Percentiles rank a stretch among this genome's conserved stretches.
phyloP scores from a whole-genome alignment of 2,329 filamentous ascomycete species.

The Xylaria polymorpha region DNA sequence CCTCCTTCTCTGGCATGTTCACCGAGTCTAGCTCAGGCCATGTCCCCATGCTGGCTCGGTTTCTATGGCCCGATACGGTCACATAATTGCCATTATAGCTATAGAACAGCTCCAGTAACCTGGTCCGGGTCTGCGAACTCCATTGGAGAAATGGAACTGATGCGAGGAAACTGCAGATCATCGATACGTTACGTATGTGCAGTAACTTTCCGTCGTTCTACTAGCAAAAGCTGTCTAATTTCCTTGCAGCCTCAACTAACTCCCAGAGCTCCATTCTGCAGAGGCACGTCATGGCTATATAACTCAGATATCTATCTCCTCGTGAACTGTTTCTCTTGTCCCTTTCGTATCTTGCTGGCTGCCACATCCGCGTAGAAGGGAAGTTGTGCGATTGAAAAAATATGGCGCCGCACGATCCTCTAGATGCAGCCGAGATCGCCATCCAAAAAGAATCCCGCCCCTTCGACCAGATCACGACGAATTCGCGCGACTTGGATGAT shows the following conservation, averaged over 20 bases:
- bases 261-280: constrained; percentile 9
- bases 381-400: constrained; percentile 17
- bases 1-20: constrained; percentile 5
- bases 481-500: constrained; percentile 48
- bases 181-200: constrained; percentile 4
- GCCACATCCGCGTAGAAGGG: constrained; percentile 4
- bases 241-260: constrained; percentile 13
- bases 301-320: constrained; percentile 12
- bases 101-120: constrained; percentile 18
- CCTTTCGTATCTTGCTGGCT: constrained; percentile 7
- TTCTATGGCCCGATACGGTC: constrained; percentile 14
- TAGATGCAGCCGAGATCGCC: constrained; percentile 26
- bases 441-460: constrained; percentile 10
- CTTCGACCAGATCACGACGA: constrained; percentile 36
- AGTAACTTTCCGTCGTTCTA: neutral
- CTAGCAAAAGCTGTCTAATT: constrained; percentile 13
- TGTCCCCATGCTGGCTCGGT: constrained; percentile 20
- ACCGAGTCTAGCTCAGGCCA: constrained; percentile 11
- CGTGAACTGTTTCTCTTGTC: neutral
- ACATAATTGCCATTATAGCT: constrained; percentile 2
- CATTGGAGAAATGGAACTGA: constrained; percentile 19
- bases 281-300: constrained; percentile 26
- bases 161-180: constrained; percentile 19
- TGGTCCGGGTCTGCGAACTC: constrained; percentile 15
- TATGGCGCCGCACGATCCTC: constrained; percentile 34